Percentiles rank a stretch among this genome's conserved stretches.
phyloP scores from a whole-genome alignment of 2,329 filamentous ascomycete species.

The Neonectria hederae region DNA sequence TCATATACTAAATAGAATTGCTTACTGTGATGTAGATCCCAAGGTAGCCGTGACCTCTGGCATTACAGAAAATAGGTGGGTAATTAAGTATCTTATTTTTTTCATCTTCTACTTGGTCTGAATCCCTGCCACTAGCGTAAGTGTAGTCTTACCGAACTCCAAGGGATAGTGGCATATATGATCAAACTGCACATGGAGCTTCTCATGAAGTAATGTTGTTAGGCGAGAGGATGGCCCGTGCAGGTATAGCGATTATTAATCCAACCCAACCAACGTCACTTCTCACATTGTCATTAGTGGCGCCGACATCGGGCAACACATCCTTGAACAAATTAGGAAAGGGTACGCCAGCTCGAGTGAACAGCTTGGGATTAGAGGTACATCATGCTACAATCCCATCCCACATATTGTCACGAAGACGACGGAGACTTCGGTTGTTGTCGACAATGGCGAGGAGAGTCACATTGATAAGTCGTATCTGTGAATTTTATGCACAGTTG shows the following conservation, averaged over 20 bases:
- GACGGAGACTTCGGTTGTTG: neutral
- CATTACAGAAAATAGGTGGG: too few relatives aligned
- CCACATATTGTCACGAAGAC: neutral
- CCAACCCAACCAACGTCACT: conserved; percentile 23
- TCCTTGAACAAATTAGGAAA: conserved; percentile 18
- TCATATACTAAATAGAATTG: too few relatives aligned
- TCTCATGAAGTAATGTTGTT: conserved; percentile 48
- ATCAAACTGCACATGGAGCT: conserved; percentile 64
- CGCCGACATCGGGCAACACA: neutral
- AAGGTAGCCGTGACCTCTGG: too few relatives aligned
- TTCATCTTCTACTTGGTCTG: too few relatives aligned
- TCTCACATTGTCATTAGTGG: conserved; percentile 26
- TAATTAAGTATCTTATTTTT: too few relatives aligned
- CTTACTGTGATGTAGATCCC: too few relatives aligned
- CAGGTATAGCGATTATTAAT: conserved; percentile 18
- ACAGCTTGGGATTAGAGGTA: conserved; percentile 20
- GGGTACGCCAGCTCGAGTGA: neutral
- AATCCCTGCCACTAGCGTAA: too few relatives aligned
- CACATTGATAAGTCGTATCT: neutral
- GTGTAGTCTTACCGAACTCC: too few relatives aligned
- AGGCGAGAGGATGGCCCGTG: conserved; percentile 18
- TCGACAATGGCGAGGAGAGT: neutral
- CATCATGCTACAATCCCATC: conserved; percentile 11
- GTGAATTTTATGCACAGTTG: neutral
- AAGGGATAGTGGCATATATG: conserved; percentile 60